Percentiles rank a stretch among this genome's conserved stretches.
These are phyloP conservation scores for Plasmodium billcollinsi DNA, from an alignment of 169 alveolate species.

Conservation along the genomic window DNA sequence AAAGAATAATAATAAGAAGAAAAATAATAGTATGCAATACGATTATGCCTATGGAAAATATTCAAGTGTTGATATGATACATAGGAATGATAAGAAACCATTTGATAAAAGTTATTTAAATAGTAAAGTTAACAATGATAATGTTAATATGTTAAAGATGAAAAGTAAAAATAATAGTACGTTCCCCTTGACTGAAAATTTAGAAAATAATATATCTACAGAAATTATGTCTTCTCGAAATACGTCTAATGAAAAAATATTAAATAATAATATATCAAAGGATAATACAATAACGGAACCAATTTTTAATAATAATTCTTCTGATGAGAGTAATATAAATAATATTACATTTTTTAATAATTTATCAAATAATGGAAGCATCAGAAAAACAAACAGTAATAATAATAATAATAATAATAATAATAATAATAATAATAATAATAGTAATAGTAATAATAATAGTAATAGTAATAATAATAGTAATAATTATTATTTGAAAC, in stretches of 20 bases:
- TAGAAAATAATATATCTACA: not conserved
- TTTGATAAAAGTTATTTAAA: not conserved
- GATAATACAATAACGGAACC: not conserved
- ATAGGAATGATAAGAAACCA: not conserved
- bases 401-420: too few relatives aligned
- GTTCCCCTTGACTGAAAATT: not conserved
- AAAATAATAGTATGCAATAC: too few relatives aligned
- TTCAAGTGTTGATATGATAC: too few relatives aligned
- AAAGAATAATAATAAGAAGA: not conserved
- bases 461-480: too few relatives aligned
- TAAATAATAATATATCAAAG: constrained; percentile 4
- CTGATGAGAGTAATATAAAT: constrained; percentile 2
- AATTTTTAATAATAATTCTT: constrained; percentile 5
- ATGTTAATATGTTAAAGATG: not conserved
- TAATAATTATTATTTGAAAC: too few relatives aligned
- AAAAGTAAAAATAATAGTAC: not conserved
- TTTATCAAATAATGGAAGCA: not conserved
- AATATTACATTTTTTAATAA: not conserved
- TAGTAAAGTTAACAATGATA: not conserved
- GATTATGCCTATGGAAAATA: too few relatives aligned
- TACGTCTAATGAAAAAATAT: constrained; percentile 30
- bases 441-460: too few relatives aligned
- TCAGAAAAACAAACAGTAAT: not conserved
- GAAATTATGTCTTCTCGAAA: constrained; percentile 49
- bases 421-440: too few relatives aligned